Evolutionary conservation across 2,329 filamentous ascomycete species (phyloP).

Genomic region (Fusarium sp.): DNA sequence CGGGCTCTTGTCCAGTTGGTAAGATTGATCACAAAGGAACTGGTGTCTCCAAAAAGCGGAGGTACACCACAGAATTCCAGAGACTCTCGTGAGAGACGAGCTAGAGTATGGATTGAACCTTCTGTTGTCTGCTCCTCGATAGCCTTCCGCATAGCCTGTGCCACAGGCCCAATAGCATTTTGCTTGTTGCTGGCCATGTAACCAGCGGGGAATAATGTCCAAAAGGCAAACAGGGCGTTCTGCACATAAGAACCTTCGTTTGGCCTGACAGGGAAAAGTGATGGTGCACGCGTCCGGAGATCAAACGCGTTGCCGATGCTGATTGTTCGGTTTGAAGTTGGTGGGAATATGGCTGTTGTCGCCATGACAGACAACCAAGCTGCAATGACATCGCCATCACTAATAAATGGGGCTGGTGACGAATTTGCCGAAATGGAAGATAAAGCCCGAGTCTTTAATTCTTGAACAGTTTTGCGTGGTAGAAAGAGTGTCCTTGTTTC

Average conservation of each 20-base stretch:
- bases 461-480: neutral
- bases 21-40: neutral
- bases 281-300: slow-evolving; percentile 7
- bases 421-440: neutral
- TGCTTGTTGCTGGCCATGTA: neutral
- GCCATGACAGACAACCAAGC: slow-evolving; percentile 4
- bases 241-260: slow-evolving; percentile 6
- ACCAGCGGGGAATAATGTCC: neutral
- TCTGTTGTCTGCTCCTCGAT: slow-evolving; percentile 11
- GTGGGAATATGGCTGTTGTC: neutral
- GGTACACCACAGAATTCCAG: slow-evolving; percentile 1
- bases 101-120: slow-evolving; percentile 1
- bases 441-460: neutral
- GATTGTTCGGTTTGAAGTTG: neutral
- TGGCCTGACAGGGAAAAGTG: neutral
- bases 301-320: slow-evolving; percentile 11
- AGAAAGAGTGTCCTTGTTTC: slow-evolving; percentile 11
- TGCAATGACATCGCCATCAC: slow-evolving; percentile 5
- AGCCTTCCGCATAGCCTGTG: neutral
- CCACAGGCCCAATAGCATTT: neutral
- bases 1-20: slow-evolving; percentile 1
- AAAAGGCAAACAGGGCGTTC: slow-evolving; percentile 7
- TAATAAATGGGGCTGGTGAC: neutral
- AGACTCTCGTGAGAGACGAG: slow-evolving; percentile 6
- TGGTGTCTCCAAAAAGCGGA: slow-evolving; percentile 13